A percentile compares a stretch with the other conserved stretches of the same genome.
Conservation (phyloP, 306 rosid genomes). For the Gastrolobium villosum region DNA sequence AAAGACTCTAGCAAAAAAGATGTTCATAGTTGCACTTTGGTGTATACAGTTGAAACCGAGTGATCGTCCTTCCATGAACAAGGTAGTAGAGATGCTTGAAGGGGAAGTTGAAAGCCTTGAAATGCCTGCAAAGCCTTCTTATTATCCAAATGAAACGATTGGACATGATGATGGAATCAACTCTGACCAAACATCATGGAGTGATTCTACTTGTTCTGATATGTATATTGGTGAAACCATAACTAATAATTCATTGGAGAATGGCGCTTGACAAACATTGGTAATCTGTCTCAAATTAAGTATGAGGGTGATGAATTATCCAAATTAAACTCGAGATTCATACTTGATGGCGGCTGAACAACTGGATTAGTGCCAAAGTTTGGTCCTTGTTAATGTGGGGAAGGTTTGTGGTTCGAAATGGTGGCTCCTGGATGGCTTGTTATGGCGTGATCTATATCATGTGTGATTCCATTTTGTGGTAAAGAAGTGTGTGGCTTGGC, state of each 20-base stretch:
- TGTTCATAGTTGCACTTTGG: constrained; percentile 46
- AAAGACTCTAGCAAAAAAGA: constrained; percentile 8
- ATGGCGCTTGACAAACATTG: background rate
- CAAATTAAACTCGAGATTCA: too few species aligned
- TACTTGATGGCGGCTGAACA: too few species aligned
- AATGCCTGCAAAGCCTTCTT: constrained; percentile 34
- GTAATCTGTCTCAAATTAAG: too few species aligned
- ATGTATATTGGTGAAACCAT: background rate
- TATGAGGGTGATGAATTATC: too few species aligned
- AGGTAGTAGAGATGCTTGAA: constrained; percentile 44
- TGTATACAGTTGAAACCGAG: too few species aligned
- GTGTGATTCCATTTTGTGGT: too few species aligned
- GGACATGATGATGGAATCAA: background rate
- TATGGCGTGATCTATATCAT: background rate
- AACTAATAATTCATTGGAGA: background rate
- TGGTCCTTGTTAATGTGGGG: too few species aligned
- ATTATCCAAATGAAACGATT: background rate
- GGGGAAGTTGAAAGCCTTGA: constrained; percentile 5
- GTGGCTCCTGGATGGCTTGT: too few species aligned
- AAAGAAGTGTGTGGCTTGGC: background rate
- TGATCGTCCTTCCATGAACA: too few species aligned
- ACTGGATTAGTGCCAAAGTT: too few species aligned
- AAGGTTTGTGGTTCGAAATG: background rate
- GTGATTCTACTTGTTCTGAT: background rate
- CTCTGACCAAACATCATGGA: background rate